Conservation (phyloP, 2,329 filamentous ascomycete species). For the Pyricularia grisea region DNA sequence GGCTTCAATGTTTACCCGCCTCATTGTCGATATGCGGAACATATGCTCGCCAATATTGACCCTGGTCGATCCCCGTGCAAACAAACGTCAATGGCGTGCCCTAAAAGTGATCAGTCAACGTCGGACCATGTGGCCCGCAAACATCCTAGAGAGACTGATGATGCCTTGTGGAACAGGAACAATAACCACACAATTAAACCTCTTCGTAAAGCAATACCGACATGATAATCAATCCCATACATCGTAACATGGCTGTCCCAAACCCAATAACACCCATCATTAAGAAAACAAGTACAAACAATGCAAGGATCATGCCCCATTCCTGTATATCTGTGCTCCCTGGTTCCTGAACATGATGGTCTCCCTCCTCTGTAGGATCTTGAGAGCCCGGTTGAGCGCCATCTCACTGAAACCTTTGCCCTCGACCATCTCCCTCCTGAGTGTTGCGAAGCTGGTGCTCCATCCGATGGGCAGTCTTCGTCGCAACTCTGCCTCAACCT, state of each 20-base stretch:
- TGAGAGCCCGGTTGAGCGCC: slow-evolving; percentile 71
- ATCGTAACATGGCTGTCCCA: background rate
- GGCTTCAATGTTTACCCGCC: background rate
- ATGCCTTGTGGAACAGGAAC: background rate
- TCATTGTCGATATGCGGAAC: too few relatives aligned
- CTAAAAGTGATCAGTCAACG: too few relatives aligned
- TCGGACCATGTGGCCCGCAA: too few relatives aligned
- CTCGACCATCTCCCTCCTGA: slow-evolving; percentile 86
- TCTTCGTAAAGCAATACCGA: background rate
- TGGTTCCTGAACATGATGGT: slow-evolving; percentile 76
- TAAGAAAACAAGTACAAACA: background rate
- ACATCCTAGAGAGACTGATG: too few relatives aligned
- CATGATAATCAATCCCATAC: background rate
- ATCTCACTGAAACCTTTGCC: slow-evolving; percentile 84
- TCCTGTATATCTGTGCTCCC: slow-evolving; percentile 65
- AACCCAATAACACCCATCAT: background rate
- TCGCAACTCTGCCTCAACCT: slow-evolving; percentile 82
- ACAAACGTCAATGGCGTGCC: too few relatives aligned
- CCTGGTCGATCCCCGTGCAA: background rate
- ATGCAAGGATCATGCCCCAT: slow-evolving; percentile 45
- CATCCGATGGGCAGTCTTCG: slow-evolving; percentile 86
- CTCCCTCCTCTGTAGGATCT: slow-evolving; percentile 79
- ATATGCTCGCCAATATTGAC: background rate
- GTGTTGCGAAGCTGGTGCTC: slow-evolving; percentile 80
- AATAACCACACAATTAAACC: background rate